Evolutionary conservation across 78 protist species (phyloP), one percentile per base, ranked within the genome.

Genomic region (Ministeria vibrans): DNA sequence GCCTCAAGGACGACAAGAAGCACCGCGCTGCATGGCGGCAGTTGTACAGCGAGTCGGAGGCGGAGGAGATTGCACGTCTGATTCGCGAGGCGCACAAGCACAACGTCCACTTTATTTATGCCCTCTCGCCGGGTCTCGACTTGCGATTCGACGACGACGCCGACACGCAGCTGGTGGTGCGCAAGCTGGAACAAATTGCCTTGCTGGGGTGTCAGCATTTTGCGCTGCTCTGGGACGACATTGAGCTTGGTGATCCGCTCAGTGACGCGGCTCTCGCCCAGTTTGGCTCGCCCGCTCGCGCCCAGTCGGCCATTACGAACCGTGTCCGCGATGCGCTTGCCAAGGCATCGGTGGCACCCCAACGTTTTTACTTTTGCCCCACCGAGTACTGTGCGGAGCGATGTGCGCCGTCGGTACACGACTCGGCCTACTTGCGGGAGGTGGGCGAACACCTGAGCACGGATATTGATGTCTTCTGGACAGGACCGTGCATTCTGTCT

Each of bases 1-100:
- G n/a, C n/a, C n/a, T n/a, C n/a, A 73, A 73, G 38, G 78, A 73
- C 53, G 78, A 73, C 36, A 4, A 73, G 18, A 73, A 73, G 78
- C 78, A 41, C 27, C 78, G 78, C 23, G 39, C 59, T 7, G 9
- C 2, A 25, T 73, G 78, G 78, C 78, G 78, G 2, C 36, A 73
- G 59, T 43, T 5, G 2, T 41, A 41, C 55, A 15, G 4, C 53
- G 55, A 51, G 42, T 30, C n/a, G 18, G 72, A 64, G 42, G 3
- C 42, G 23, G 72, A 36, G 20, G 32, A 32, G 20, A 22, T 64
- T 36, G 2, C 25, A 3, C 27, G 23, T 22, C 41, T 73, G 78
- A 34, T 73, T 5, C 59, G 4, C 3, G 78, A 73, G 39, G 30
- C 45, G n/a, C 30, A 5, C 22, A 5, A 23, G n/a, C 3, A 45